phyloP scores from a whole-genome alignment of 257 asterid species.

The Przewalskia tangutica region DNA sequence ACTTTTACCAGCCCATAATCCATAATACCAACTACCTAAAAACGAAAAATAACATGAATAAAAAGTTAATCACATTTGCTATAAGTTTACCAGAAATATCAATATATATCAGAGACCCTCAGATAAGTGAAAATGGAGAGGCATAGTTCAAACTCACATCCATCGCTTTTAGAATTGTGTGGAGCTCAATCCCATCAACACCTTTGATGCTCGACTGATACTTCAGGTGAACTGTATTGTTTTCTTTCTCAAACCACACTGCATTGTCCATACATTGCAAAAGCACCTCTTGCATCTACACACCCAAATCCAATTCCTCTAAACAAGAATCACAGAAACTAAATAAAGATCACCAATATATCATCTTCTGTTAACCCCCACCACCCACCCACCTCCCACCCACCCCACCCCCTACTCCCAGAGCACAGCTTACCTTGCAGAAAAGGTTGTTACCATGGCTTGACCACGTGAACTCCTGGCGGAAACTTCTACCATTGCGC shows the following conservation, averaged over 20 bases:
- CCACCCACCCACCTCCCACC: neutral
- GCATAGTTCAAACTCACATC: slow-evolving; percentile 45
- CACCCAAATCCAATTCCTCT: slow-evolving; percentile 49
- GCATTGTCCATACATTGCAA: slow-evolving; percentile 61
- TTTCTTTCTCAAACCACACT: slow-evolving; percentile 55
- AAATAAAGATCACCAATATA: slow-evolving; percentile 22
- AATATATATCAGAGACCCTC: neutral
- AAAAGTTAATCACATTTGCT: neutral
- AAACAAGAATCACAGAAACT: slow-evolving; percentile 40
- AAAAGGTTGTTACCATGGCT: neutral
- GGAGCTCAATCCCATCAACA: slow-evolving; percentile 54
- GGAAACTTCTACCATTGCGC: neutral
- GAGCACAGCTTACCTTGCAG: neutral
- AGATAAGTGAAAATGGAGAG: slow-evolving; percentile 4
- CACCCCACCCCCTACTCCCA: neutral
- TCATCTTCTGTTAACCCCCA: neutral
- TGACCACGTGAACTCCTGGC: neutral
- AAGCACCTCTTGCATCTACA: slow-evolving; percentile 79
- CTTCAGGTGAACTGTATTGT: slow-evolving; percentile 43
- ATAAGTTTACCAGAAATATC: neutral
- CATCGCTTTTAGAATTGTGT: slow-evolving; percentile 69
- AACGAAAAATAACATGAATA: slow-evolving; percentile 14
- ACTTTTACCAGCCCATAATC: slow-evolving; percentile 79
- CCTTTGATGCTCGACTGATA: slow-evolving; percentile 29
- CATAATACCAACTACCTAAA: slow-evolving; percentile 66